These are phyloP conservation scores for Amorphotheca resinae DNA, from an alignment of 495 filamentous ascomycete species.

Conservation along the genomic window DNA sequence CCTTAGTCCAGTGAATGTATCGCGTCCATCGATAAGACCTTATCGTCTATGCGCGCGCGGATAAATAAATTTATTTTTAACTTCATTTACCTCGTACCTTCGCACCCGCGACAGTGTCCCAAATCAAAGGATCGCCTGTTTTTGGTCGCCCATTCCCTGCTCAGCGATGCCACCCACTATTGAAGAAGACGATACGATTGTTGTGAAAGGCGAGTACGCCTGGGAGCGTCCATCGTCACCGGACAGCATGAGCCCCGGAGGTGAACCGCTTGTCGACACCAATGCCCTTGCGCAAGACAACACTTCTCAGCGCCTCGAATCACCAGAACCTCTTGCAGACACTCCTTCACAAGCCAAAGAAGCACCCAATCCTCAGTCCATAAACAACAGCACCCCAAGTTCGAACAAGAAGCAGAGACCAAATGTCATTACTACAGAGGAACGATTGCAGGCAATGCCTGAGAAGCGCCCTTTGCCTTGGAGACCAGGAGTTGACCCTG, in stretches of 20 bases:
- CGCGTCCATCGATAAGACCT: too few species aligned
- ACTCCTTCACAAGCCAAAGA: conserved; percentile 1
- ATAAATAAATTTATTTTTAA: too few species aligned
- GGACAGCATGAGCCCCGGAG: conserved; percentile 11
- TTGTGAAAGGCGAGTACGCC: conserved; percentile 14
- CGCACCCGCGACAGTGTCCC: too few species aligned
- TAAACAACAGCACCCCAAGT: not conserved
- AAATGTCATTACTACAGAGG: conserved; percentile 12
- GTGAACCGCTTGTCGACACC: conserved; percentile 4
- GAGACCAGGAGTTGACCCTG: conserved; percentile 17
- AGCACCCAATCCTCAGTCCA: not conserved
- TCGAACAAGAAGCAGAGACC: not conserved
- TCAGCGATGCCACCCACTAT: conserved; percentile 13
- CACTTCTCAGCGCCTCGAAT: conserved; percentile 11
- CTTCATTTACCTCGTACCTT: too few species aligned
- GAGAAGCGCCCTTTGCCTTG: conserved; percentile 14
- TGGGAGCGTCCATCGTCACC: conserved; percentile 14
- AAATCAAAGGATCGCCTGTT: too few species aligned
- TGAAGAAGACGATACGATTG: conserved; percentile 14
- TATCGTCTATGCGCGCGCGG: too few species aligned
- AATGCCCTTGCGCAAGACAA: conserved; percentile 14
- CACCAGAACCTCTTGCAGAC: conserved; percentile 10
- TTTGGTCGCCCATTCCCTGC: not conserved
- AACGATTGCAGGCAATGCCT: conserved; percentile 16
- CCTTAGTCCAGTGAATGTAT: too few species aligned